phyloP scores from a whole-genome alignment of 2,329 filamentous ascomycete genomes.

The Helotiales sp. region DNA sequence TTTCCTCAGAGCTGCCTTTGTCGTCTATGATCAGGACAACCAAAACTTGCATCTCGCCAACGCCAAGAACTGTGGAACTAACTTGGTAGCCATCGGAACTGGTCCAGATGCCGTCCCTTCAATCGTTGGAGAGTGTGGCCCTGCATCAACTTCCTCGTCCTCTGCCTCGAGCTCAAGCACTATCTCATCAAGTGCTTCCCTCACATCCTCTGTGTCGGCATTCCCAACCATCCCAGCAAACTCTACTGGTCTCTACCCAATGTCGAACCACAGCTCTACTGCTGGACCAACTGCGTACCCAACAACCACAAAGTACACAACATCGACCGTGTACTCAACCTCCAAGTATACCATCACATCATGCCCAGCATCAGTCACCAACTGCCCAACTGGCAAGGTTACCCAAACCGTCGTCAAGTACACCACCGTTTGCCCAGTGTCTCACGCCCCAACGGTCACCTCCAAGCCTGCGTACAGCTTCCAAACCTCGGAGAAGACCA shows the following conservation, averaged over 20 bases:
- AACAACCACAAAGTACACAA: conserved; percentile 16
- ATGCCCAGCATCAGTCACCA: conserved; percentile 37
- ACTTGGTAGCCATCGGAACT: conserved; percentile 25
- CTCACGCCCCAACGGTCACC: conserved; percentile 1
- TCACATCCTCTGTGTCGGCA: background rate
- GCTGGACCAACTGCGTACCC: conserved; percentile 10
- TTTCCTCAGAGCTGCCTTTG: conserved; percentile 26
- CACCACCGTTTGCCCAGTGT: conserved; percentile 25
- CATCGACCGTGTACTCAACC: conserved; percentile 36
- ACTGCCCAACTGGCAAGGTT: conserved; percentile 35
- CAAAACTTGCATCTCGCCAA: conserved; percentile 25
- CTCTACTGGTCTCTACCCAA: conserved; percentile 14
- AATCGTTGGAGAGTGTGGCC: conserved; percentile 19
- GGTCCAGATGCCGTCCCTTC: conserved; percentile 30
- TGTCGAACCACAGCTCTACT: conserved; percentile 13
- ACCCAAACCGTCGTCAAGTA: conserved; percentile 31
- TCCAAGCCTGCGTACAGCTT: background rate
- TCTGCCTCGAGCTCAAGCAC: background rate
- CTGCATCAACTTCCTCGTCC: conserved; percentile 12
- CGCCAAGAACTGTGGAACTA: conserved; percentile 23
- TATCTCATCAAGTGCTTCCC: background rate
- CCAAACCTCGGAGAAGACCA: background rate
- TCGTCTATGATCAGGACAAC: conserved; percentile 30
- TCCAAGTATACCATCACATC: conserved; percentile 37
- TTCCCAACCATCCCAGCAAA: conserved; percentile 9